Percentiles rank a stretch among this genome's conserved stretches.
These are phyloP conservation scores for Amanita phalloides DNA, from an alignment of 768 basidiomycete genomes.

Conservation along the genomic window DNA sequence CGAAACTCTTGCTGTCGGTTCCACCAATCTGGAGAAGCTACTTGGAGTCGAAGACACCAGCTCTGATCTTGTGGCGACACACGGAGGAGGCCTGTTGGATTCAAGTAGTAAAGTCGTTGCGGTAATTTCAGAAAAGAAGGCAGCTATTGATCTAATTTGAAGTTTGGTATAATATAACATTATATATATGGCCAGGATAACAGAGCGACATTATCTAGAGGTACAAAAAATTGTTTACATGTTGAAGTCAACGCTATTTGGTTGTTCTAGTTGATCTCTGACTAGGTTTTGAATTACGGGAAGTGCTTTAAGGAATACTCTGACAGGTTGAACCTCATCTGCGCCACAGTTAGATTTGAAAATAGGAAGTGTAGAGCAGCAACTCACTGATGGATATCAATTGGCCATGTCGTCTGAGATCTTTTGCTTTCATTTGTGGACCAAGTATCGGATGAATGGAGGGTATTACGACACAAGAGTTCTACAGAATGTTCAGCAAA, in stretches of 20 bases:
- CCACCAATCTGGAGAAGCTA: conserved; percentile 31
- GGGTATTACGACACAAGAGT: conserved; percentile 65
- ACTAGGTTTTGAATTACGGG: conserved; percentile 55
- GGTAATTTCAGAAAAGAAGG: conserved; percentile 22
- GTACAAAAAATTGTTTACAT: neutral
- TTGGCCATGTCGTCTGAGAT: conserved; percentile 53
- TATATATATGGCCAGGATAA: neutral
- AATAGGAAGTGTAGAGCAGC: neutral
- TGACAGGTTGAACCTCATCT: conserved; percentile 70
- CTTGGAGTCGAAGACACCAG: conserved; percentile 23
- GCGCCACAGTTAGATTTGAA: neutral
- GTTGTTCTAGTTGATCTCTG: conserved; percentile 17
- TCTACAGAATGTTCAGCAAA: conserved; percentile 29
- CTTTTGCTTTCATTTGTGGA: conserved; percentile 27
- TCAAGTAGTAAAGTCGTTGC: conserved; percentile 30
- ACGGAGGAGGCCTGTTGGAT: conserved; percentile 24
- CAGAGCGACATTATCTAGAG: neutral
- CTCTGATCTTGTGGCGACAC: conserved; percentile 28
- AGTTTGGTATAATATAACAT: neutral
- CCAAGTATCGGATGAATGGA: conserved; percentile 42
- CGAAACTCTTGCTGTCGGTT: conserved; percentile 26
- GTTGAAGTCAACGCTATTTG: conserved; percentile 5
- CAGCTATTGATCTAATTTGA: conserved; percentile 14
- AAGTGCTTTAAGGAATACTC: conserved; percentile 58
- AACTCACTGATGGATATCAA: conserved; percentile 51